These are phyloP conservation scores for Endocalyx cinctus DNA, from an alignment of 2,329 filamentous ascomycete species.

Conservation along the genomic window DNA sequence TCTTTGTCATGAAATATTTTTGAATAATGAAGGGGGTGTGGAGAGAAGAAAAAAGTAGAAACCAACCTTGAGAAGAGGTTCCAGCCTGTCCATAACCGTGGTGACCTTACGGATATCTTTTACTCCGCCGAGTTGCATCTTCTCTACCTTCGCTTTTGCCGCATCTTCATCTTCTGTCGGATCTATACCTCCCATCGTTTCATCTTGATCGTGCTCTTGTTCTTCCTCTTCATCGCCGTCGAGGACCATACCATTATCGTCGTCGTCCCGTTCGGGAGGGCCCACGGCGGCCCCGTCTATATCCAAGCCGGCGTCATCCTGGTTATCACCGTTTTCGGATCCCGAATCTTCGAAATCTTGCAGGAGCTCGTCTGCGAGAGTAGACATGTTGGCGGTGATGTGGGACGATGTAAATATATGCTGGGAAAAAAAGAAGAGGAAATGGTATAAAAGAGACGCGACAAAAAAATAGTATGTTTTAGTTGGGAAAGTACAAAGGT, in stretches of 20 bases:
- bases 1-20: slow-evolving; percentile 33
- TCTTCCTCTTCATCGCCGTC: slow-evolving; percentile 57
- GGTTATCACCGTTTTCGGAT: slow-evolving; percentile 65
- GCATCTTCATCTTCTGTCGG: slow-evolving; percentile 61
- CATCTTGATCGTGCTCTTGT: slow-evolving; percentile 56
- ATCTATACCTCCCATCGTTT: slow-evolving; percentile 49
- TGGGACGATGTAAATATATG: neutral
- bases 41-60: slow-evolving; percentile 12
- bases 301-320: slow-evolving; percentile 43
- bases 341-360: slow-evolving; percentile 87
- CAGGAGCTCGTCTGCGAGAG: slow-evolving; percentile 85
- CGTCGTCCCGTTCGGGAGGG: slow-evolving; percentile 27
- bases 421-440: slow-evolving; percentile 1
- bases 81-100: slow-evolving; percentile 73
- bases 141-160: slow-evolving; percentile 74
- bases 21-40: slow-evolving; percentile 19
- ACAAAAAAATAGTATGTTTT: too few species aligned
- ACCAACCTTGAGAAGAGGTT: slow-evolving; percentile 79
- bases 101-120: slow-evolving; percentile 78
- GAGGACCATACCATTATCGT: slow-evolving; percentile 47
- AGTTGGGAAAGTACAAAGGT: too few species aligned
- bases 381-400: slow-evolving; percentile 61
- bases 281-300: slow-evolving; percentile 36
- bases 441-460: too few species aligned
- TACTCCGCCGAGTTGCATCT: slow-evolving; percentile 69